phyloP scores from a whole-genome alignment of 2,329 filamentous ascomycete species.

The Penicillium sp. region DNA sequence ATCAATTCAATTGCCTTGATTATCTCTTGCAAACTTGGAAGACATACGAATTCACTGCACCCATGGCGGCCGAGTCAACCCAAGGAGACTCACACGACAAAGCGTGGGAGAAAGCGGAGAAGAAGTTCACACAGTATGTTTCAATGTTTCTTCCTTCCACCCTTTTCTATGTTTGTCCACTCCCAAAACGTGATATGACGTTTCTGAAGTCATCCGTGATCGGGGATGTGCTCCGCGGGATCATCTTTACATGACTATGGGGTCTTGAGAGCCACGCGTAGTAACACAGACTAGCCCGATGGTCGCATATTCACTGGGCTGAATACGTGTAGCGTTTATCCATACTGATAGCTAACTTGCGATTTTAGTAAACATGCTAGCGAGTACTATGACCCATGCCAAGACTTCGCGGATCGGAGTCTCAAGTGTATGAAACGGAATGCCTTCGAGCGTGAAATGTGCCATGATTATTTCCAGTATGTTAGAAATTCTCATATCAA shows the following conservation, averaged over 20 bases:
- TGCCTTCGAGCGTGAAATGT: slow-evolving; percentile 83
- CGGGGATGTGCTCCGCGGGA: not conserved
- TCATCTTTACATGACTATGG: not conserved
- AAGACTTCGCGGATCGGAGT: slow-evolving; percentile 83
- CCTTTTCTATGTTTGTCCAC: not conserved
- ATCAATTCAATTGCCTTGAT: not conserved
- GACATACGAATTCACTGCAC: not conserved
- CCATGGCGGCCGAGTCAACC: slow-evolving; percentile 24
- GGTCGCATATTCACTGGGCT: not conserved
- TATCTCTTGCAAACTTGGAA: not conserved
- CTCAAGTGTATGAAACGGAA: slow-evolving; percentile 88
- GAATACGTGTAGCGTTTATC: not conserved
- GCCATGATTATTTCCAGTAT: slow-evolving; percentile 92
- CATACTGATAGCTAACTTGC: not conserved
- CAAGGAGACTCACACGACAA: slow-evolving; percentile 40
- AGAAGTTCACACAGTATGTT: slow-evolving; percentile 64
- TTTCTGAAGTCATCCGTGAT: not conserved
- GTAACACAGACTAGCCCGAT: not conserved
- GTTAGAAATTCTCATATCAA: slow-evolving; percentile 32
- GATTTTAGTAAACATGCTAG: slow-evolving; percentile 73
- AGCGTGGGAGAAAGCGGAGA: slow-evolving; percentile 57
- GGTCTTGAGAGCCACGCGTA: not conserved
- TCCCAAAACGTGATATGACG: not conserved
- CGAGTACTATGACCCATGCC: slow-evolving; percentile 93
- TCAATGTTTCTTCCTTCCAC: not conserved